Base-by-base conservation (phyloP, 108 stramenopile genomes). In the Cyclostephanos tholiformis region DNA sequence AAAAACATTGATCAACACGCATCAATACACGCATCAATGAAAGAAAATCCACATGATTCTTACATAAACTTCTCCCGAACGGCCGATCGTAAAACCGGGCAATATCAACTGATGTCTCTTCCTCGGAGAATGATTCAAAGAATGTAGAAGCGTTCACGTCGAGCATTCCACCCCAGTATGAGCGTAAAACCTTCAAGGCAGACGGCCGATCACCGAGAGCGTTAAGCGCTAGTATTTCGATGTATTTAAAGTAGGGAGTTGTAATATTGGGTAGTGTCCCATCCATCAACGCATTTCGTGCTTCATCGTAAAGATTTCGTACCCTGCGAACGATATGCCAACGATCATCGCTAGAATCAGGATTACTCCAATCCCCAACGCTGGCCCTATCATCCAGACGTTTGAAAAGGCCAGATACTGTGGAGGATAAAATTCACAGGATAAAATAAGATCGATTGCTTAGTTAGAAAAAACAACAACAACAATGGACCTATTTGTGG, bases 81-180 rank as follows among this genome's bases (percentile, higher is more conserved):
- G 76, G 81, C 2, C 81, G 48, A 39, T 63, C 48, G 27, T 82
- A 82, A 61, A 82, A 78, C 39, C 46, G 17, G 35, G 49, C 39
- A n/a, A 77, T 36, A 50, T 82, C 76, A 32, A 59, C 30, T 7
- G 12, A 27, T n/a, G 19, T 56, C 43, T 78, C 77, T 6, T 68
- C 27, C 52, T 73, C 72, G 19, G 51, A 26, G 43, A 67, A 82
- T 0, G 81, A 76, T 73, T 82, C 81, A 39, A 67, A 82, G 70
- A 82, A 82, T 29, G 76, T 82, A 30, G 81, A 65, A 19, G 81
- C 81, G 13, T 71, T 72, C 30, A 38, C 41, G 17, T 67, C 30
- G 16, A 82, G 13, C 81, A 82, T 82, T 53, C 63, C 76, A 68
- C 72, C 68, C 81, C 81, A 82, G 44, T 75, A 82, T 13, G 43